phyloP scores from a whole-genome alignment of 306 rosid species.

The Cyclanthera cordifolia region DNA sequence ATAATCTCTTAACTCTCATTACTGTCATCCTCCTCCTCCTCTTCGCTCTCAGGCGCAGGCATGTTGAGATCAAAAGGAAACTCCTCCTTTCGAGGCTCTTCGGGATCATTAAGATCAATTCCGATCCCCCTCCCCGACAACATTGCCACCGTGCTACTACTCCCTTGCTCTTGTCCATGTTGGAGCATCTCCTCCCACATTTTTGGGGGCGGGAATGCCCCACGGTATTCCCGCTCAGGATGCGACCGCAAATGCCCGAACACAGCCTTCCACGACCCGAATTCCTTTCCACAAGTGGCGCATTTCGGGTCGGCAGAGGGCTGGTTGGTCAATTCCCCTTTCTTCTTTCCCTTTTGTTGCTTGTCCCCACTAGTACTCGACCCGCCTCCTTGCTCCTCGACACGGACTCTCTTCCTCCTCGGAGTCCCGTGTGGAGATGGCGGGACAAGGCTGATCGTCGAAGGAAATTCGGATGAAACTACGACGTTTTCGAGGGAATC shows the following conservation, averaged over 20 bases:
- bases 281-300: constrained; percentile 14
- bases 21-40: neutral
- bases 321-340: constrained; percentile 3
- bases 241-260: constrained; percentile 28
- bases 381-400: neutral
- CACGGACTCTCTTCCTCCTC: neutral
- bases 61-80: constrained; percentile 20
- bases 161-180: neutral
- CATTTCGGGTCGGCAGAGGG: neutral
- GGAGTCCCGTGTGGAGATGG: neutral
- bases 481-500: neutral
- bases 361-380: neutral
- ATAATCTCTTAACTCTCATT: neutral
- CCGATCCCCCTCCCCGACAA: neutral
- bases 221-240: constrained; percentile 20
- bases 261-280: constrained; percentile 23
- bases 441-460: neutral
- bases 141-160: neutral
- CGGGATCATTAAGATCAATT: constrained; percentile 8
- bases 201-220: constrained; percentile 21
- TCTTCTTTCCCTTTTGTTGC: constrained; percentile 3
- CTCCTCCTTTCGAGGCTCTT: neutral
- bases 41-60: constrained; percentile 9
- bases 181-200: neutral
- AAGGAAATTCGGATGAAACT: neutral